phyloP scores from a whole-genome alignment of 352 stramenopile genomes.

The Pythium plurisporium region DNA sequence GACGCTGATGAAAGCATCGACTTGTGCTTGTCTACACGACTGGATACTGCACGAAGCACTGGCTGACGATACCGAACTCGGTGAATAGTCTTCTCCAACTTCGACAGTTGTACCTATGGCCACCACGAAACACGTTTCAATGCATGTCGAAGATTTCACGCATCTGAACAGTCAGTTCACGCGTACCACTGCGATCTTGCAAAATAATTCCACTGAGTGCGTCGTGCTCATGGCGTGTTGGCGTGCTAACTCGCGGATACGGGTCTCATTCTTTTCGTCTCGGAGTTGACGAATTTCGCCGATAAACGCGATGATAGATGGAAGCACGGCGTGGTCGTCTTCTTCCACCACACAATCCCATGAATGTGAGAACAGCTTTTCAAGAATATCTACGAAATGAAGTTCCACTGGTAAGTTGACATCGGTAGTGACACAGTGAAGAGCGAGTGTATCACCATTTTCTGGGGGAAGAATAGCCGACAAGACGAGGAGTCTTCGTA shows the following conservation, averaged over 20 bases:
- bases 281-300: slow-evolving; percentile 8
- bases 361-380: slow-evolving; percentile 8
- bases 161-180: too few relatives aligned
- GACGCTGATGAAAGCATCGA: not conserved
- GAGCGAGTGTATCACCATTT: too few relatives aligned
- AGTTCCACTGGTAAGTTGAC: not conserved
- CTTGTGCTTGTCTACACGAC: slow-evolving; percentile 18
- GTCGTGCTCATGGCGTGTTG: slow-evolving; percentile 16
- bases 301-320: slow-evolving; percentile 12
- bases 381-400: slow-evolving; percentile 11
- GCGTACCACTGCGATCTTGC: slow-evolving; percentile 20
- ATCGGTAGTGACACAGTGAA: not conserved
- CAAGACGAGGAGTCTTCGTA: slow-evolving; percentile 10
- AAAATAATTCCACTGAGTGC: slow-evolving; percentile 15
- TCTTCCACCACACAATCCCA: slow-evolving; percentile 15
- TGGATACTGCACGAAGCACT: slow-evolving; percentile 27
- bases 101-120: slow-evolving; percentile 38
- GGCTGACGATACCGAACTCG: slow-evolving; percentile 49
- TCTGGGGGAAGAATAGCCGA: slow-evolving; percentile 15
- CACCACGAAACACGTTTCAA: not conserved
- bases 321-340: slow-evolving; percentile 1
- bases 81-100: slow-evolving; percentile 58
- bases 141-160: too few relatives aligned
- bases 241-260: not conserved
- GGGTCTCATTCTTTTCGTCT: not conserved